A percentile compares a stretch with the other conserved stretches of the same genome.
Conservation (phyloP, 2,329 filamentous ascomycete genomes). For the Exophiala viscosa region DNA sequence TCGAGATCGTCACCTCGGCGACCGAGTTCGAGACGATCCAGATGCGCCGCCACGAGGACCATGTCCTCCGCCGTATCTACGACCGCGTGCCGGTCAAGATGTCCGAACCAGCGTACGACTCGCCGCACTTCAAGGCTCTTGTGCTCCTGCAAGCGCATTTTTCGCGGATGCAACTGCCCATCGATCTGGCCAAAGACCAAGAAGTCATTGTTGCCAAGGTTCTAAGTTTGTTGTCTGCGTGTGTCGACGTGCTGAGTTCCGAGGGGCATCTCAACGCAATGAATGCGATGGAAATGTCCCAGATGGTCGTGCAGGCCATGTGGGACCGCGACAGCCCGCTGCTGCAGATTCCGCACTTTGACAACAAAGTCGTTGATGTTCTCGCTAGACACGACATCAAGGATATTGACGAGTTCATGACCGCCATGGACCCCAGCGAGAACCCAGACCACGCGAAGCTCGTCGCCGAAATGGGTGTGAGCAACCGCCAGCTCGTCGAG, state of each 20-base stretch:
- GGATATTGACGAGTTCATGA: constrained; percentile 97
- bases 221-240: constrained; percentile 81
- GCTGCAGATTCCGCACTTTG: constrained; percentile 96
- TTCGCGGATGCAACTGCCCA: constrained; percentile 91
- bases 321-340: constrained; percentile 97
- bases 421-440: constrained; percentile 94
- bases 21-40: constrained; percentile 96
- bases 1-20: constrained; percentile 95
- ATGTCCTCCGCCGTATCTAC: constrained; percentile 84
- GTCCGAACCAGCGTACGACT: constrained; percentile 78
- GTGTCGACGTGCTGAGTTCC: constrained; percentile 90
- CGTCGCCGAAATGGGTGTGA: constrained; percentile 69
- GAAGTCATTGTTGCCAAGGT: constrained; percentile 81
- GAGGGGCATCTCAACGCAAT: constrained; percentile 96
- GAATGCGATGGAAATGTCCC: constrained; percentile 98
- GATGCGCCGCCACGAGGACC: constrained; percentile 87
- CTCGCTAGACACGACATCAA: constrained; percentile 60
- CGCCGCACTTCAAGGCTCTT: constrained; percentile 97
- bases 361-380: constrained; percentile 63
- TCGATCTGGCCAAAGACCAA: constrained; percentile 94
- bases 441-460: constrained; percentile 76
- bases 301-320: constrained; percentile 99
- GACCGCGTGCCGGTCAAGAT: constrained; percentile 95
- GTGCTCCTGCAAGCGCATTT: constrained; percentile 97
- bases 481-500: constrained; percentile 76